Percentiles rank a stretch among this genome's conserved stretches.
phyloP scores from a whole-genome alignment of 345 rosid genomes.

The Corymbia maculata region DNA sequence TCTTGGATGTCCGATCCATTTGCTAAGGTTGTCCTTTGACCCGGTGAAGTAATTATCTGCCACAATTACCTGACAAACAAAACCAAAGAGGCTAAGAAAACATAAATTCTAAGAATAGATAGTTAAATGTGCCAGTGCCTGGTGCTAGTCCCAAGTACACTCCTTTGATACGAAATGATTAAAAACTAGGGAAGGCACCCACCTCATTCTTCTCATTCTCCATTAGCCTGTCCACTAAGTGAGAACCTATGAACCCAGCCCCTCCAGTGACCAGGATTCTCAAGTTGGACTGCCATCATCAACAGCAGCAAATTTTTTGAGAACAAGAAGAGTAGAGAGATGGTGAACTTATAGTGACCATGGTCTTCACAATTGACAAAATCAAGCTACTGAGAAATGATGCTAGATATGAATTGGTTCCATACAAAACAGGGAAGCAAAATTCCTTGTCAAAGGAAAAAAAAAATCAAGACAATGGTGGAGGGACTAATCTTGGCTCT shows the following conservation, averaged over 20 bases:
- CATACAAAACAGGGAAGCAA: neutral
- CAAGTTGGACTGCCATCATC: slow-evolving; percentile 63
- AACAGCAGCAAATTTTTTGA: neutral
- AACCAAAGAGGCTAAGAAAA: neutral
- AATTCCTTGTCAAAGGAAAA: neutral
- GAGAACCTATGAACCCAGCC: slow-evolving; percentile 97
- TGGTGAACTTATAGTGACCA: neutral
- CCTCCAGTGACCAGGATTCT: slow-evolving; percentile 95
- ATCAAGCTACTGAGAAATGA: neutral
- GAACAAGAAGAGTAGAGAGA: neutral
- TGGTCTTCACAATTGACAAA: neutral
- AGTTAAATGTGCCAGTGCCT: neutral
- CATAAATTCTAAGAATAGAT: neutral
- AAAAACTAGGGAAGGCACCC: neutral
- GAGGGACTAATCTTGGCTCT: neutral
- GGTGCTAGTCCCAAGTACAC: neutral
- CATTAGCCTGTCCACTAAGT: slow-evolving; percentile 85
- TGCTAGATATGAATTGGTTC: neutral
- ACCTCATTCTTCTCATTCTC: slow-evolving; percentile 96
- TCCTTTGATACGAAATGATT: neutral
- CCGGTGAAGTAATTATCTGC: slow-evolving; percentile 95
- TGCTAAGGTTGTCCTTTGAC: slow-evolving; percentile 75
- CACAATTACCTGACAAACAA: slow-evolving; percentile 54
- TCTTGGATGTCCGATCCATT: slow-evolving; percentile 94
- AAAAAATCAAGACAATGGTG: neutral